A percentile compares a stretch with the other conserved stretches of the same genome.
These are phyloP conservation scores for Alternaria dauci DNA, from an alignment of 2,329 filamentous ascomycete species.

Conservation along the genomic window DNA sequence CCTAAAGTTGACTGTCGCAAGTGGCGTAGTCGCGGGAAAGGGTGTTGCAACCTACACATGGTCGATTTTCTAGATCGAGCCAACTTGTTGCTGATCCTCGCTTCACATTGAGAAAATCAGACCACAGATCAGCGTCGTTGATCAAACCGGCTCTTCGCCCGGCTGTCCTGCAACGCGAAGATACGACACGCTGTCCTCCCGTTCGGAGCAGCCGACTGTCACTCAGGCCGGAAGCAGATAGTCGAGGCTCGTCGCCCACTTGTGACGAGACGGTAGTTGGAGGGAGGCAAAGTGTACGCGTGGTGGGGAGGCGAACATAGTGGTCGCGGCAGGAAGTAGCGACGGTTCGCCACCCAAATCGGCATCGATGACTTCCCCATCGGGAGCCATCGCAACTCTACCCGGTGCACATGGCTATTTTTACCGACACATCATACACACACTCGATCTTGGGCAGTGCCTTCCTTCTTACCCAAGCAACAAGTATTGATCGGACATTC, in stretches of 20 bases:
- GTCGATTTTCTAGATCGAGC: constrained; percentile 12
- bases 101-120: constrained; percentile 31
- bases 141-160: constrained; percentile 5
- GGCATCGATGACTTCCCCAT: constrained; percentile 20
- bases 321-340: constrained; percentile 10
- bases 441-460: not conserved
- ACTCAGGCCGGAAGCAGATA: constrained; percentile 12
- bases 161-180: not conserved
- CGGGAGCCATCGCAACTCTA: constrained; percentile 16
- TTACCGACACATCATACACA: constrained; percentile 4
- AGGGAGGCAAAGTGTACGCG: constrained; percentile 25
- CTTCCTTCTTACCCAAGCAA: not conserved
- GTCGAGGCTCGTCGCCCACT: constrained; percentile 6
- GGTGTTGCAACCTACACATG: constrained; percentile 13
- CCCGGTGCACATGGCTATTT: constrained; percentile 6
- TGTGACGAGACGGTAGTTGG: constrained; percentile 5
- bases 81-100: constrained; percentile 29
- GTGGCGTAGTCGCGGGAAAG: constrained; percentile 21
- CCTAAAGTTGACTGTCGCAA: constrained; percentile 6
- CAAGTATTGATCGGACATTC: not conserved
- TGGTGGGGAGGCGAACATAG: constrained; percentile 14
- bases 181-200: constrained; percentile 4
- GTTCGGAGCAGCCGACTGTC: constrained; percentile 28
- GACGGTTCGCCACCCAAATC: constrained; percentile 27
- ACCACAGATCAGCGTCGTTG: constrained; percentile 35